Base-by-base conservation (phyloP, 169 alveolate genomes). In the Plasmodium vivax region DNA sequence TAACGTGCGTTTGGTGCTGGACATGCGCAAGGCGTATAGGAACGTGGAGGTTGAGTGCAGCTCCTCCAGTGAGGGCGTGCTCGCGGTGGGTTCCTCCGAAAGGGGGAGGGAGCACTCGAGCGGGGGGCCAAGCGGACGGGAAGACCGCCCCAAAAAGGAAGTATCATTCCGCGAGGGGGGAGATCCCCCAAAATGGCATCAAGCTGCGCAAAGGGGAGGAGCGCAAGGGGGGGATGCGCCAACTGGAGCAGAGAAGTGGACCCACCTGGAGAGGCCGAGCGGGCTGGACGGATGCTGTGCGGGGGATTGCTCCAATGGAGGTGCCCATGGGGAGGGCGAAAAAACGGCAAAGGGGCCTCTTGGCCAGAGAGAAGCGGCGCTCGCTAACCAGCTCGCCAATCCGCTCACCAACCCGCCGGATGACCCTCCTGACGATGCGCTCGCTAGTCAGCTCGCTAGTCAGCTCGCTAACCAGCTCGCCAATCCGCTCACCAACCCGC, bases 21-120 rank as follows among this genome's bases (percentile, higher is more conserved):
- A 90, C 51, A 19, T 90, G 32, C 82, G 82, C 9, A 62, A 81
- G 38, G 90, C 84, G 2, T 80, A 90, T 54, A 47, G 82, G 38
- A 72, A 79, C 7, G 43, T 88, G 32, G 47, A 84, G 12, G 1
- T 23, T 19, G 45, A 77, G 16, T 58, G 23, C 43, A 10, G 79
- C 54, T 23, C 43, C 32, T 16, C 19, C 3, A n/a, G 7, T 75
- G 83, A 10, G 27, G 8, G 3, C 0, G 27, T 75, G 12, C 27
- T 34, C 58, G 4, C 23, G 16, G 45, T 34, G 47, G 34, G 14
- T 10, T 34, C 58, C 12, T n/a, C 30, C 10, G 45, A 75, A 14
- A 7, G 6, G 38, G 32, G 27, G 38, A 16, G 41, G 41, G 72
- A 84, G 2, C 30, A 14, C 54, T 7, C 27, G 1, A 72, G 1